Evolutionary conservation across 208 protist genomes (phyloP).

Genomic region (Kentomonas sorsogonicus): DNA sequence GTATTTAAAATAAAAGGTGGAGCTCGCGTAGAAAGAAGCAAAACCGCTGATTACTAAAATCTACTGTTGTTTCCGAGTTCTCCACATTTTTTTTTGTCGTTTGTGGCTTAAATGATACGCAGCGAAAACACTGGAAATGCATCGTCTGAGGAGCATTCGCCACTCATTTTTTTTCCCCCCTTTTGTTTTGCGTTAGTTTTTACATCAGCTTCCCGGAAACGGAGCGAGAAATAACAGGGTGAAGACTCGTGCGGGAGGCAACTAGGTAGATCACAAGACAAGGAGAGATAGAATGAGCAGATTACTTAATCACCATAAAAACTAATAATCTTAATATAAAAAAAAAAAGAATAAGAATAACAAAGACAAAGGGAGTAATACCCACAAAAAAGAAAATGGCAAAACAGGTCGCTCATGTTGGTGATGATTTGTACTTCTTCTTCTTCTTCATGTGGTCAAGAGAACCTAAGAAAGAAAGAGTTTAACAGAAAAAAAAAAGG

Average conservation of each 20-base stretch:
- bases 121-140: no score
- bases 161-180: neutral
- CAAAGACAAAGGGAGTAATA: slow-evolving; percentile 9
- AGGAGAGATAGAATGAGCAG: neutral
- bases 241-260: neutral
- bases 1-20: neutral
- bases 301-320: neutral
- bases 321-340: neutral
- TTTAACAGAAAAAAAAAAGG: slow-evolving; percentile 16
- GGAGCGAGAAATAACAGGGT: neutral
- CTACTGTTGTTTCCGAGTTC: slow-evolving; percentile 1
- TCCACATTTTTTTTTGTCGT: neutral
- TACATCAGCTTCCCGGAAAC: neutral
- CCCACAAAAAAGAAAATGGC: slow-evolving; percentile 11
- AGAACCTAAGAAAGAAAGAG: slow-evolving; percentile 10
- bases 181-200: neutral
- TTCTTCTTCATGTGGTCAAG: neutral
- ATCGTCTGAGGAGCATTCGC: neutral
- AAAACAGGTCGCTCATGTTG: neutral
- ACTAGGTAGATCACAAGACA: neutral
- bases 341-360: slow-evolving; percentile 5
- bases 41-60: no score
- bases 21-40: no score
- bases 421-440: neutral
- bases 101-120: neutral